Evolutionary conservation across 495 filamentous ascomycete genomes (phyloP), one percentile per base, ranked within the genome.

Genomic region (Neurospora tetrasperma): DNA sequence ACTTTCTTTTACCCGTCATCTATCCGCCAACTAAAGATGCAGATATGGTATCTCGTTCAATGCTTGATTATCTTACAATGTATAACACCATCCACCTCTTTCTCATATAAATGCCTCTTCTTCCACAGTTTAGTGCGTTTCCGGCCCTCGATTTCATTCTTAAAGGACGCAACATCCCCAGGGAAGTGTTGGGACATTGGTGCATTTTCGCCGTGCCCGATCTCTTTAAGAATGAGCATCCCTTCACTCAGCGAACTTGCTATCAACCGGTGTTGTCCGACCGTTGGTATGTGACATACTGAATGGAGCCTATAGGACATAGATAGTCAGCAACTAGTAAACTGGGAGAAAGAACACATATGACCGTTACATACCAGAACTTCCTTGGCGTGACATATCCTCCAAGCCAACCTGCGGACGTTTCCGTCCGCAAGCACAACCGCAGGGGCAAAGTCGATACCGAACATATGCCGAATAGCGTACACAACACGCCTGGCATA

Each of bases 401-500:
- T 88, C 96, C 96, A 98, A 38, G 94, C 93, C 59, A 99, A 84
- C 78, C 97, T 97, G 78, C 85, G 88, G 39, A 98, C 93, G 76
- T 90, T 96, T 7, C 96, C 95, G 85, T 99, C 96, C 2, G 94
- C 93, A 72, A 90, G 89, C 54, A 99, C 96, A 14, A 99, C 96
- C 69, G 93, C 93, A 4, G 94, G 91, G 8, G 96, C 93, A 74
- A 99, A 91, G 80, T 99, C 96, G 73, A 99, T 90, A 71, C 96
- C 96, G 79, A 99, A 99, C 95, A 97, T 98, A 82, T 97, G 93
- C 72, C 91, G 91, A 44, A 98, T 92, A 11, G 96, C 96, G 83
- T 95, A 98, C 0, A 98, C 93, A 41, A 98, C 89, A 46, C 96
- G 82, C 79, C 89, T 92, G 20, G 94, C 92, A 75, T 92, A 98